Evolutionary conservation across 2,329 filamentous ascomycete genomes (phyloP).

Genomic region (Coleophoma cylindrospora): DNA sequence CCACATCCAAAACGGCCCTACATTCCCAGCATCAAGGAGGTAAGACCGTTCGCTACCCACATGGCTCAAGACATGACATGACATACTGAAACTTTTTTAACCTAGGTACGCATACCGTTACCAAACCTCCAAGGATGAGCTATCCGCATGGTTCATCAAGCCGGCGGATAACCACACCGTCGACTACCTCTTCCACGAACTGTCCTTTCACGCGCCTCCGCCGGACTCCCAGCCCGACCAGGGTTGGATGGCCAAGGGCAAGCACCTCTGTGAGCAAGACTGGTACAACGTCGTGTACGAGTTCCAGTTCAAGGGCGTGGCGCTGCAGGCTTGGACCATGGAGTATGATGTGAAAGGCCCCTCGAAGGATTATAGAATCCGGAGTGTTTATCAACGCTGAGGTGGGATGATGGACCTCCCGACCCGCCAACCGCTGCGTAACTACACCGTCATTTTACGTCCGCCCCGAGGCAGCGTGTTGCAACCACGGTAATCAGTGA

Average conservation of each 20-base stretch:
- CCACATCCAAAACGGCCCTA: constrained; percentile 37
- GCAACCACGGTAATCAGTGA: too few relatives aligned
- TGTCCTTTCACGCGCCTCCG: constrained; percentile 55
- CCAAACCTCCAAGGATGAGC: constrained; percentile 47
- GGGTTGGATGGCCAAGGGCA: constrained; percentile 57
- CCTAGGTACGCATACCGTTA: constrained; percentile 72
- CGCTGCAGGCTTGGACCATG: constrained; percentile 52
- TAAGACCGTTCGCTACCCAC: constrained; percentile 2
- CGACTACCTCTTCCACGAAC: constrained; percentile 71
- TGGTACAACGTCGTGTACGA: constrained; percentile 67
- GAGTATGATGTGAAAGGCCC: constrained; percentile 65
- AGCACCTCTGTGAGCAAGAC: constrained; percentile 67
- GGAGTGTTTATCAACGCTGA: constrained; percentile 43
- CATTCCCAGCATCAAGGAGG: constrained; percentile 21
- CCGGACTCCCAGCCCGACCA: constrained; percentile 8
- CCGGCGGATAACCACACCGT: constrained; percentile 55
- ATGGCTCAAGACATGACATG: too few relatives aligned
- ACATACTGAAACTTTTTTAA: constrained; percentile 36
- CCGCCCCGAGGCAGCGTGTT: too few relatives aligned
- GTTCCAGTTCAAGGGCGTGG: constrained; percentile 56
- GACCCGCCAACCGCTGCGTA: too few relatives aligned
- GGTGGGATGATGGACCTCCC: neutral
- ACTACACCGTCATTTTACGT: too few relatives aligned
- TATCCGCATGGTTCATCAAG: constrained; percentile 72
- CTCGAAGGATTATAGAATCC: constrained; percentile 66